Evolutionary conservation across 768 basidiomycete species (phyloP).

Genomic region (Boletus coccyginus): DNA sequence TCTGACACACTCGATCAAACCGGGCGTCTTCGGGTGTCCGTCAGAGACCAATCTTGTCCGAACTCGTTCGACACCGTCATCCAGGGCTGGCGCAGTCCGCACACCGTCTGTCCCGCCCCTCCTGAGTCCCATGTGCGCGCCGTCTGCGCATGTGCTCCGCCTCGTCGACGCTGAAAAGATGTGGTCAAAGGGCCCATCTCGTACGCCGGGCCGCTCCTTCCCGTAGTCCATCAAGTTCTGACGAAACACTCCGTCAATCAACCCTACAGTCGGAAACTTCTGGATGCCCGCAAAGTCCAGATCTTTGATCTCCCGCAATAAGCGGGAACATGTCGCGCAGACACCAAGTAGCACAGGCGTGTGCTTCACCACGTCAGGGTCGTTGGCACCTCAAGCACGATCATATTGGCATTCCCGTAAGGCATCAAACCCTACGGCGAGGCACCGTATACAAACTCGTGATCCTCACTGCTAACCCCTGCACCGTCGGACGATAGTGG

Average conservation of each 20-base stretch:
- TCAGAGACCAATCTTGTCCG: constrained; percentile 19
- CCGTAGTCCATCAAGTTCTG: constrained; percentile 30
- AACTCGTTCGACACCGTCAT: constrained; percentile 23
- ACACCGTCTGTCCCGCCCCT: constrained; percentile 27
- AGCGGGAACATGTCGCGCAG: constrained; percentile 22
- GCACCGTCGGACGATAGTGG: constrained; percentile 30
- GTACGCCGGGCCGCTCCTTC: constrained; percentile 23
- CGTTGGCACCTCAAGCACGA: constrained; percentile 31
- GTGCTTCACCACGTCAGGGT: constrained; percentile 26
- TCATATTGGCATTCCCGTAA: constrained; percentile 28
- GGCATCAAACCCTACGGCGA: constrained; percentile 24
- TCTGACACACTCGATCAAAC: constrained; percentile 17
- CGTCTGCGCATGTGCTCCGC: constrained; percentile 27
- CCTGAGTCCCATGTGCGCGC: constrained; percentile 31
- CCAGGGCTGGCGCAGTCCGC: constrained; percentile 20
- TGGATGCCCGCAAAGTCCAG: constrained; percentile 27
- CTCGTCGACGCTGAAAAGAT: constrained; percentile 26
- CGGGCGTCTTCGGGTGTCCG: constrained; percentile 22
- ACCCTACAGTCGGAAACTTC: constrained; percentile 28
- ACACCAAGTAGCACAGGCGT: constrained; percentile 28
- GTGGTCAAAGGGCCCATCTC: constrained; percentile 25
- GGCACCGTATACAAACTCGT: neutral
- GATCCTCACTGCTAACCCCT: constrained; percentile 27
- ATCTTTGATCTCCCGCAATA: constrained; percentile 24
- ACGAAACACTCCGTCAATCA: constrained; percentile 30